phyloP scores from a whole-genome alignment of 495 filamentous ascomycete genomes.

The Letharia lupina region DNA sequence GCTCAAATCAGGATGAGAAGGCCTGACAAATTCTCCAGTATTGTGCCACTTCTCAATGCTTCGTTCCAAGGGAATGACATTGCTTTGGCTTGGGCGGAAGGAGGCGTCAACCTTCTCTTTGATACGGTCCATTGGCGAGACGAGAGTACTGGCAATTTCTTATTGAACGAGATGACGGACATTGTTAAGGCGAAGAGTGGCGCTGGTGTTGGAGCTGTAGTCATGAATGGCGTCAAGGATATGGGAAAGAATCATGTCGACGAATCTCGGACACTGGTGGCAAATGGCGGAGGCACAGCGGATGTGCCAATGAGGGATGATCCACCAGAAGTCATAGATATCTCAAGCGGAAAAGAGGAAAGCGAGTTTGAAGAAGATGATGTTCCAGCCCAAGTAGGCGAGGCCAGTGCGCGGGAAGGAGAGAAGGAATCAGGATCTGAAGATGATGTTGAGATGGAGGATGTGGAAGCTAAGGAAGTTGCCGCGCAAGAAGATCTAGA shows the following conservation, averaged over 20 bases:
- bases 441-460: constrained; percentile 46
- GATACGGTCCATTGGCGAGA: constrained; percentile 47
- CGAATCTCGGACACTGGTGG: constrained; percentile 63
- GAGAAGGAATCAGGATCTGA: constrained; percentile 26
- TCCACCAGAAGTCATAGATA: constrained; percentile 39
- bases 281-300: constrained; percentile 25
- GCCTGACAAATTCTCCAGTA: constrained; percentile 37
- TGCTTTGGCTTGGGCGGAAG: constrained; percentile 46
- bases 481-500: constrained; percentile 32
- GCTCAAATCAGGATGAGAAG: constrained; percentile 42
- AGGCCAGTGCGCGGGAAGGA: neutral
- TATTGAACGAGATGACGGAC: constrained; percentile 39
- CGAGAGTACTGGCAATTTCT: constrained; percentile 39
- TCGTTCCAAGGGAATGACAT: constrained; percentile 43
- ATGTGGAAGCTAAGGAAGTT: constrained; percentile 36
- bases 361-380: constrained; percentile 36
- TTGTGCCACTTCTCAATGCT: constrained; percentile 40
- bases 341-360: constrained; percentile 44
- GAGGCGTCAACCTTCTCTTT: constrained; percentile 48
- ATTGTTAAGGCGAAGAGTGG: constrained; percentile 40
- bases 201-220: constrained; percentile 35
- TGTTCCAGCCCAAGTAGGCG: constrained; percentile 31
- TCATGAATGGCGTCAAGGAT: constrained; percentile 53
- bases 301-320: constrained; percentile 22
- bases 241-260: constrained; percentile 56